Conservation (phyloP, 129 eudicot species). For the Helianthus annuus region HanXRQr2.0-SUNRISE NC_035436.2:180383375-180383874, state of each 20-base stretch:
- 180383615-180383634: not conserved
- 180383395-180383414: conserved; percentile 15
- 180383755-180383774: conserved; percentile 35
- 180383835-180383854: conserved; percentile 22
- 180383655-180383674: conserved; percentile 17
- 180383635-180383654: not conserved
- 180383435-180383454: conserved; percentile 26
- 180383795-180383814: conserved; percentile 5
- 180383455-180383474: conserved; percentile 28
- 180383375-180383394: conserved; percentile 4
- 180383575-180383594: too few relatives aligned
- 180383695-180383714: conserved; percentile 3
- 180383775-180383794: conserved; percentile 19
- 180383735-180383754: conserved; percentile 6
- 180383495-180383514: conserved; percentile 7
- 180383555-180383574: too few relatives aligned
- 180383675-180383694: conserved; percentile 10
- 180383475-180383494: conserved; percentile 32
- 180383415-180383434: conserved; percentile 16
- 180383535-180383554: too few relatives aligned
- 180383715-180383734: conserved; percentile 13
- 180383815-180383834: conserved; percentile 21
- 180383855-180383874: conserved; percentile 36
- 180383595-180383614: not conserved
- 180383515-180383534: conserved; percentile 26